These are phyloP conservation scores for Gelatoporia subvermispora DNA, from an alignment of 768 basidiomycete species.

Conservation along the genomic window DNA sequence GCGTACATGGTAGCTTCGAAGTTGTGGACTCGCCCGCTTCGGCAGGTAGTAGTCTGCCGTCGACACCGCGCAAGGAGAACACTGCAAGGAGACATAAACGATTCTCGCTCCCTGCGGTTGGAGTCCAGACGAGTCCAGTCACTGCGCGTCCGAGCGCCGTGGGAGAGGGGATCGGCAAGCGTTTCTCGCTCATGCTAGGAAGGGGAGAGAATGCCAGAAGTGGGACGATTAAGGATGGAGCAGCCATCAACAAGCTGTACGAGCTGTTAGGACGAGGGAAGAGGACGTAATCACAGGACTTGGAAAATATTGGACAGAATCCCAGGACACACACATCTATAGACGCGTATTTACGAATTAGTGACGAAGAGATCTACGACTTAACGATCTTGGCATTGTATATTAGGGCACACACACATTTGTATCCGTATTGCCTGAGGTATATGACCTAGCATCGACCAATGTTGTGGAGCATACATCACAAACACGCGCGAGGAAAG, in stretches of 20 bases:
- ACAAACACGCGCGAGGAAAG: too few species aligned
- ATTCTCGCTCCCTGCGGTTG: slow-evolving; percentile 75
- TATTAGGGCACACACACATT: too few species aligned
- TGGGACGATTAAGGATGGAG: slow-evolving; percentile 1
- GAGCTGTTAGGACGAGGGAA: neutral
- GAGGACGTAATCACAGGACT: slow-evolving; percentile 1
- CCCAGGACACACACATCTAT: neutral
- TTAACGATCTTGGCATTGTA: too few species aligned
- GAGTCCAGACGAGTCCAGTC: slow-evolving; percentile 67
- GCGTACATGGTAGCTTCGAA: neutral
- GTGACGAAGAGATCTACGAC: neutral
- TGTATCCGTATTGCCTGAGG: too few species aligned
- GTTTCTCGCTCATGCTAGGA: slow-evolving; percentile 60
- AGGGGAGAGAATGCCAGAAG: slow-evolving; percentile 14
- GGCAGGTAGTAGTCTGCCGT: slow-evolving; percentile 7
- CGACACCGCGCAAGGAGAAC: slow-evolving; percentile 41
- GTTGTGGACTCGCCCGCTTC: neutral
- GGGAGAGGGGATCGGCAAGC: slow-evolving; percentile 35
- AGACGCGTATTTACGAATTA: neutral
- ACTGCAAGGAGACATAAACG: slow-evolving; percentile 61
- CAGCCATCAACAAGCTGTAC: too few species aligned
- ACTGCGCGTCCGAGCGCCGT: slow-evolving; percentile 46
- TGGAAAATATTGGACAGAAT: neutral
- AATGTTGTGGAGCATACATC: too few species aligned
- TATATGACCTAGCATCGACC: too few species aligned